A percentile compares a stretch with the other conserved stretches of the same genome.
These are phyloP conservation scores for Picea sitchensis DNA, from an alignment of 75 land plant species.

Conservation along the genomic window DNA sequence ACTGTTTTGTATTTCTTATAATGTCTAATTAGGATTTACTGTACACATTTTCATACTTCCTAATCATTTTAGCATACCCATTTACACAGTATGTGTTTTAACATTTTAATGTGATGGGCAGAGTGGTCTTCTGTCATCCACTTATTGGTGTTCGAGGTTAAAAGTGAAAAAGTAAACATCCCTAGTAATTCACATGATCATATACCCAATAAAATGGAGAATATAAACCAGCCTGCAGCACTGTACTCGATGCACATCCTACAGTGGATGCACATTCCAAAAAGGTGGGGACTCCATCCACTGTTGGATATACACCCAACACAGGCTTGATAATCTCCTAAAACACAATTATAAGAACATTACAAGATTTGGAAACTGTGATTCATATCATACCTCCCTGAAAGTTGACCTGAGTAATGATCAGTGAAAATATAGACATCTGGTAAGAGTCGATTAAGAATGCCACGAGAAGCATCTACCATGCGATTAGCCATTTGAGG, in stretches of 20 bases:
- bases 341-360: not conserved
- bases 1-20: not conserved
- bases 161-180: not conserved
- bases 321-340: no score
- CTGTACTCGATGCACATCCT: not conserved
- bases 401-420: constrained; percentile 67
- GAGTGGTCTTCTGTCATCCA: not conserved
- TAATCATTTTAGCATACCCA: not conserved
- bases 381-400: constrained; percentile 70
- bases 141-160: not conserved
- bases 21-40: no score
- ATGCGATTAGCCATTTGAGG: constrained; percentile 73
- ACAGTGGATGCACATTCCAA: not conserved
- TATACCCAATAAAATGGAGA: not conserved
- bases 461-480: constrained; percentile 82
- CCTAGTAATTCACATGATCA: not conserved
- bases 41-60: not conserved
- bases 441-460: constrained; percentile 75
- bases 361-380: not conserved
- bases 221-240: no score
- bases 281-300: not conserved
- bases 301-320: no score
- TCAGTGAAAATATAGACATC: constrained; percentile 94
- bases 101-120: not conserved
- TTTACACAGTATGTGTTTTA: not conserved